These are phyloP conservation scores for Chernovozyma sophiae-reginae DNA, from an alignment of 1,139 yeast species.

Conservation along the genomic window DNA sequence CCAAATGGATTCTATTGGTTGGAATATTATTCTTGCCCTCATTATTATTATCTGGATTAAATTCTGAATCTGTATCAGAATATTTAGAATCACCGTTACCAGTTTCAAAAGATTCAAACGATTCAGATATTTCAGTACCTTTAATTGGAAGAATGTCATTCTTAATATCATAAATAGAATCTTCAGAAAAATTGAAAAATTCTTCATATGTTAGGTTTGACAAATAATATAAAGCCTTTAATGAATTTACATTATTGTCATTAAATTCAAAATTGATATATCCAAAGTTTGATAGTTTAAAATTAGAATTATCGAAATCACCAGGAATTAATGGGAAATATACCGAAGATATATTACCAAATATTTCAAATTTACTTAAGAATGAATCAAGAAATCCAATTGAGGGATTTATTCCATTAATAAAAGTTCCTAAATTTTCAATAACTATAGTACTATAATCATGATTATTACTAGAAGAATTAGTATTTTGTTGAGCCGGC, in stretches of 20 bases:
- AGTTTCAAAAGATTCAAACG: not conserved
- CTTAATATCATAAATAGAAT: slow-evolving; percentile 12
- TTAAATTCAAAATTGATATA: slow-evolving; percentile 25
- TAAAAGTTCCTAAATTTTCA: slow-evolving; percentile 38
- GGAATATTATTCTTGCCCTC: slow-evolving; percentile 16
- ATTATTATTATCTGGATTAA: slow-evolving; percentile 5
- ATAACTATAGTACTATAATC: slow-evolving; percentile 40
- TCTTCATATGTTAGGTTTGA: slow-evolving; percentile 24
- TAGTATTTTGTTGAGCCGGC: not conserved
- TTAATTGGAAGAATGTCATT: slow-evolving; percentile 9
- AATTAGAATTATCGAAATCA: slow-evolving; percentile 14
- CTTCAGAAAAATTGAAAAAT: slow-evolving; percentile 18
- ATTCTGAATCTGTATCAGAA: slow-evolving; percentile 8
- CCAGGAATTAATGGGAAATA: slow-evolving; percentile 35
- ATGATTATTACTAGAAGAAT: slow-evolving; percentile 18
- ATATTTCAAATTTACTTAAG: slow-evolving; percentile 29
- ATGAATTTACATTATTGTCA: slow-evolving; percentile 21
- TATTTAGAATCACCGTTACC: slow-evolving; percentile 2
- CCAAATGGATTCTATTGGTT: slow-evolving; percentile 1
- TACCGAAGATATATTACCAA: slow-evolving; percentile 39
- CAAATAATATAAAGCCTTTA: slow-evolving; percentile 30
- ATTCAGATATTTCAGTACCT: not conserved
- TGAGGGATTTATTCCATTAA: slow-evolving; percentile 17
- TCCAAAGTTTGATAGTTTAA: slow-evolving; percentile 24
- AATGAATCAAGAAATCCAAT: slow-evolving; percentile 20